Conservation (phyloP, 2,329 filamentous ascomycete genomes). For the Cladosporium sp. region DNA sequence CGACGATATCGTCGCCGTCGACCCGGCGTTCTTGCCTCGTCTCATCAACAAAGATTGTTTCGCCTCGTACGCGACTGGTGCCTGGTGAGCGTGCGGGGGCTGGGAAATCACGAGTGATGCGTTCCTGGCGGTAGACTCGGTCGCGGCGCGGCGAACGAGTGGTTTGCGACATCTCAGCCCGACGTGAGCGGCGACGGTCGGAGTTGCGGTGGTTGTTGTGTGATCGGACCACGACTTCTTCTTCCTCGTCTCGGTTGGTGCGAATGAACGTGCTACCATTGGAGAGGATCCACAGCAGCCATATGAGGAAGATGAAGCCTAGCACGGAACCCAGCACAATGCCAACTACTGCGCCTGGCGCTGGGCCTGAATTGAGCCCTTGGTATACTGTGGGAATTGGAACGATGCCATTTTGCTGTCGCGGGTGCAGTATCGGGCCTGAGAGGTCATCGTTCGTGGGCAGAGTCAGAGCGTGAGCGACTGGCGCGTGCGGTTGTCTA, state of each 20-base stretch:
- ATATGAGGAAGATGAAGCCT: conserved; percentile 51
- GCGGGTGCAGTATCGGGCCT: conserved; percentile 13
- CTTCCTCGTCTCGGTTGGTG: conserved; percentile 25
- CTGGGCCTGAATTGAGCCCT: conserved; percentile 48
- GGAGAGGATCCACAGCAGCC: conserved; percentile 44
- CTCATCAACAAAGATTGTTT: conserved; percentile 43
- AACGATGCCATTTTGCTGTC: conserved; percentile 21
- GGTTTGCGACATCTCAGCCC: conserved; percentile 26
- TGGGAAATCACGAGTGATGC: conserved; percentile 31
- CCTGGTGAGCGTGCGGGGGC: conserved; percentile 19
- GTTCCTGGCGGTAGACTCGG: conserved; percentile 30
- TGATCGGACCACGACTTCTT: conserved; percentile 27
- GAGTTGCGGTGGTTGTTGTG: conserved; percentile 8
- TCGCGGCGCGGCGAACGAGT: conserved; percentile 27
- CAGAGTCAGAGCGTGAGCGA: conserved; percentile 12
- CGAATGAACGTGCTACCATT: conserved; percentile 28
- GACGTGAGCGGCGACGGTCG: conserved; percentile 24
- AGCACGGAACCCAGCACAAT: conserved; percentile 54
- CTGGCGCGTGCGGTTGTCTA: conserved; percentile 19
- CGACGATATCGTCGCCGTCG: conserved; percentile 51
- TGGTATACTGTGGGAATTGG: conserved; percentile 61
- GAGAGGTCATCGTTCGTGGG: not conserved
- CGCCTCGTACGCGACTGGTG: conserved; percentile 25
- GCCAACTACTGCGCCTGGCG: conserved; percentile 56
- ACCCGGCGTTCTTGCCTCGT: conserved; percentile 35